Evolutionary conservation across 148 eudicot species (phyloP).

Genomic region (Dianthus caryophyllus): DNA sequence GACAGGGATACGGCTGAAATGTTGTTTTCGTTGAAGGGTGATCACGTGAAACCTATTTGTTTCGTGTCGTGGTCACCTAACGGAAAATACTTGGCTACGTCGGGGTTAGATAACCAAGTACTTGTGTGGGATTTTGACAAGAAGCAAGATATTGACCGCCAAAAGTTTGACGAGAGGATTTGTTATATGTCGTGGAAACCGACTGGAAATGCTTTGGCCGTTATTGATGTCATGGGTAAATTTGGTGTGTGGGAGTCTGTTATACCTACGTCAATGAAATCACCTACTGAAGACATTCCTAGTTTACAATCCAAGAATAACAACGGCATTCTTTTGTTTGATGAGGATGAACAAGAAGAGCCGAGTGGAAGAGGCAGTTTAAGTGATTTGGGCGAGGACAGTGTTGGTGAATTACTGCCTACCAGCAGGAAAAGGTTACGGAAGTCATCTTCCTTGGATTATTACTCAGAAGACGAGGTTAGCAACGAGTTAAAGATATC

Average conservation of each 20-base stretch:
- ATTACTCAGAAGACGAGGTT: constrained; percentile 44
- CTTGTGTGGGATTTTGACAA: constrained; percentile 85
- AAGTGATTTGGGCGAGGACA: constrained; percentile 82
- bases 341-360: constrained; percentile 73
- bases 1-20: constrained; percentile 99
- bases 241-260: constrained; percentile 92
- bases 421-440: constrained; percentile 73
- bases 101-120: constrained; percentile 82
- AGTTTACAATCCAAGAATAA: constrained; percentile 46
- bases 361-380: constrained; percentile 57
- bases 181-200: constrained; percentile 94
- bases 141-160: constrained; percentile 79
- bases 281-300: constrained; percentile 86
- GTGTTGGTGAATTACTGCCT: constrained; percentile 54
- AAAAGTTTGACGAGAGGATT: constrained; percentile 76
- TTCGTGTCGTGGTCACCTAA: constrained; percentile 94
- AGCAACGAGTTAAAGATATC: constrained; percentile 34
- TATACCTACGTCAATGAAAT: constrained; percentile 84
- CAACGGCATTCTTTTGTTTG: constrained; percentile 71
- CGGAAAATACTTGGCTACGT: constrained; percentile 92
- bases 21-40: constrained; percentile 66
- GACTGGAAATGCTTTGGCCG: constrained; percentile 82
- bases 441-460: constrained; percentile 46
- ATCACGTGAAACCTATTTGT: constrained; percentile 74
- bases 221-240: constrained; percentile 87